phyloP scores from a whole-genome alignment of 306 rosid genomes.

The Quercus dentata region DNA sequence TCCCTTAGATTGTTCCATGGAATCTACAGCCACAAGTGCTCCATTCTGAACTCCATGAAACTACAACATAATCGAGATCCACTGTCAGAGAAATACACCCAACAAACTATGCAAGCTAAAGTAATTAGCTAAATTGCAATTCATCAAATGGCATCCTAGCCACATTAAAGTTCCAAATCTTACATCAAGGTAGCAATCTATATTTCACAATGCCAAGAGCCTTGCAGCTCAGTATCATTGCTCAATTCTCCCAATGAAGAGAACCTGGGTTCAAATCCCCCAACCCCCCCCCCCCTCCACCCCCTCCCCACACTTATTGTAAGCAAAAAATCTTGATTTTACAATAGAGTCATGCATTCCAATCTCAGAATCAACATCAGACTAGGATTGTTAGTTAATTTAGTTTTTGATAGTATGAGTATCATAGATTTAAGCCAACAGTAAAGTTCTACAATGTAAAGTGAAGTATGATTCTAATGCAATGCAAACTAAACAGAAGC shows the following conservation, averaged over 20 bases:
- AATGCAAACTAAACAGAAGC: background rate
- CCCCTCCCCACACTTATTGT: no score
- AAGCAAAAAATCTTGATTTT: background rate
- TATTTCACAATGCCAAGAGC: no score
- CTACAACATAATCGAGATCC: conserved; percentile 25
- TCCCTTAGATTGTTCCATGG: conserved; percentile 44
- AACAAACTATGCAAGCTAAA: background rate
- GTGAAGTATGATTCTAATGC: background rate
- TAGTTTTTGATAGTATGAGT: background rate
- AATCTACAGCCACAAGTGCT: conserved; percentile 46
- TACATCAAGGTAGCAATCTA: background rate
- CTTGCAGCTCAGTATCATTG: no score
- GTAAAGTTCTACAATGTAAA: background rate
- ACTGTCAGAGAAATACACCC: background rate
- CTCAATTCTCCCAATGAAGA: no score
- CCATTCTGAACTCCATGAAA: conserved; percentile 47
- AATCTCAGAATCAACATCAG: background rate
- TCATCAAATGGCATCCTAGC: background rate
- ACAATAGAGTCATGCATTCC: background rate
- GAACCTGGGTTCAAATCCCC: no score
- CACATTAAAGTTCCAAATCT: background rate
- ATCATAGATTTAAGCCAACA: background rate
- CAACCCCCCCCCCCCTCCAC: no score
- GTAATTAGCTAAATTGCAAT: background rate
- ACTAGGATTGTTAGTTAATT: background rate